These are phyloP conservation scores for Malus sieversii DNA, from an alignment of 306 rosid species.

Conservation along the genomic window DNA sequence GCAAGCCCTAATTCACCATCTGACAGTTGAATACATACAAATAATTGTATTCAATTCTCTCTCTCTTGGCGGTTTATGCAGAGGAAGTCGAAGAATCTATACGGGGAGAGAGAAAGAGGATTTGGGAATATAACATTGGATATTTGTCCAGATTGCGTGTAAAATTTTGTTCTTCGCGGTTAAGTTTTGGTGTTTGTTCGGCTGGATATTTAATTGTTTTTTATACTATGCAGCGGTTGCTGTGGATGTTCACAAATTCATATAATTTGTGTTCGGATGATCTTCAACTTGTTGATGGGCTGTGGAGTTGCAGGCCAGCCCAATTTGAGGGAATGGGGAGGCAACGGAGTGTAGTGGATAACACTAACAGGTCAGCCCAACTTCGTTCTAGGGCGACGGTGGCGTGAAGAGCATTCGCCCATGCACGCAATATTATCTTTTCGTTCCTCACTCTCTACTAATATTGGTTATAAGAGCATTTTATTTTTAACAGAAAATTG, in stretches of 20 bases:
- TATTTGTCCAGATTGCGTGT: not conserved
- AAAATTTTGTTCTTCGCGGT: not conserved
- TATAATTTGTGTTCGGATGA: not conserved
- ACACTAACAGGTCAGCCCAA: not conserved
- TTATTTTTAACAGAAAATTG: no score
- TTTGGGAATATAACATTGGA: not conserved
- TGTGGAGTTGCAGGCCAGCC: not conserved
- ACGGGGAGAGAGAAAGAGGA: not conserved
- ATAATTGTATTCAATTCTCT: no score
- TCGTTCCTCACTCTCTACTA: no score
- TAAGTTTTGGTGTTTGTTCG: not conserved
- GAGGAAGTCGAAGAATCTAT: not conserved
- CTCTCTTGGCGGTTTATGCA: not conserved
- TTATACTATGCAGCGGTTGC: not conserved
- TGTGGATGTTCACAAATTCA: not conserved
- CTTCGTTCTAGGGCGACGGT: not conserved
- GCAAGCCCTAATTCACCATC: constrained; percentile 22
- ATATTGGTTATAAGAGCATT: no score
- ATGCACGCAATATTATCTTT: no score
- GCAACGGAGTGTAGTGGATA: not conserved
- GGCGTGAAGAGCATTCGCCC: no score
- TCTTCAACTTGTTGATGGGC: not conserved
- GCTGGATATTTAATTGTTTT: not conserved
- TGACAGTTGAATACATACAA: not conserved
- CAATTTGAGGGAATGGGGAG: not conserved